Evolutionary conservation across 257 asterid genomes (phyloP), one percentile per base, ranked within the genome.

Genomic region (Fraxinus cuspidata): DNA sequence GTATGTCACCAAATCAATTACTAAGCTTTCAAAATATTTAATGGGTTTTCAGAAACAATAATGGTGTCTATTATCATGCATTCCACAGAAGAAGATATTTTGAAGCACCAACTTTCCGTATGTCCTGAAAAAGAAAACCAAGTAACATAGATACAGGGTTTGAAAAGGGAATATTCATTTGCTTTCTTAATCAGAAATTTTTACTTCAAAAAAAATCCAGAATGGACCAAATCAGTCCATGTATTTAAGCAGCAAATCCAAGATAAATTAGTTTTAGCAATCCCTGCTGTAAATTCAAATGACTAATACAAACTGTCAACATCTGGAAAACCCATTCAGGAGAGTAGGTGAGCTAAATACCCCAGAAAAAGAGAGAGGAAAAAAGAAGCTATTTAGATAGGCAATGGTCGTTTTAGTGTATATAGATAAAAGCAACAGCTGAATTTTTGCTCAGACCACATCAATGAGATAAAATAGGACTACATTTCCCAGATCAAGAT

Each of bases 1-100:
- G 81, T 13, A 79, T 76, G 82, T 81, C 80, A 72, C 35, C 74
- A 79, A 72, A 78, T 25, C 70, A 79, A 78, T 76, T 49, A 72
- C 63, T 49, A 79, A 69, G 74, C 51, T 74, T 60, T 27, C 80
- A 77, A 40, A 76, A 74, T 77, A 77, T 31, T 49, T 66, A 67
- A 51, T 37, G 18, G 47, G 76, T 60, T n/a, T 72, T 28, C 68
- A 70, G 67, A 11, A 76, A 37, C 31, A 53, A 72, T 9, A 25
- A 53, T 68, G 65, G 82, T n/a, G 76, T 77, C 32, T 63, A 29
- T 76, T 58, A 31, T 13, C 72, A 68, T 75, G 77, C 65, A 12
- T 58, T 76, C 60, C 69, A 72, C 25, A 34, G 74, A 15, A 9
- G 18, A 28, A 19, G 72, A 78, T 69, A 67, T 73, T 75, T 34